Conservation (phyloP, 371 early-diverging fungal genomes). For the Chytridiales sp. region DNA sequence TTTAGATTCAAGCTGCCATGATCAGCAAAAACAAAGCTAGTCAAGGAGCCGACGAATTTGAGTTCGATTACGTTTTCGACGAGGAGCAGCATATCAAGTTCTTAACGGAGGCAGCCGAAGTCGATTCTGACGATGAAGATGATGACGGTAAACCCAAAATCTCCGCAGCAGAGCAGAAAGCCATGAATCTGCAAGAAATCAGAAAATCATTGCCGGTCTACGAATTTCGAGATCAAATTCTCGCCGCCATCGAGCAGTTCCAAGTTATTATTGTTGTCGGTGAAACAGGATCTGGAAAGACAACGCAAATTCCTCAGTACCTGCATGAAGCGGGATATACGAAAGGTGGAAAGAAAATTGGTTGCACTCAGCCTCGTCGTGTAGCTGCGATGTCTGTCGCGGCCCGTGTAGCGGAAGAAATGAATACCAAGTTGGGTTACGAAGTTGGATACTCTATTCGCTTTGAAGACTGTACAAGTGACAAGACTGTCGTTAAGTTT, state of each 20-base stretch:
- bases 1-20: constrained; percentile 41
- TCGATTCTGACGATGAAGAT: constrained; percentile 58
- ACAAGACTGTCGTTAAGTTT: constrained; percentile 93
- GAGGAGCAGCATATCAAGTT: constrained; percentile 90
- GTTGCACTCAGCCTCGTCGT: constrained; percentile 98
- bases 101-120: constrained; percentile 72
- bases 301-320: constrained; percentile 99
- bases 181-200: constrained; percentile 79
- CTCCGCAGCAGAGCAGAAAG: constrained; percentile 58
- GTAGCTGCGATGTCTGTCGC: constrained; percentile 99
- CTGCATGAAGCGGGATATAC: constrained; percentile 93
- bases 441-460: constrained; percentile 98
- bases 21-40: constrained; percentile 27
- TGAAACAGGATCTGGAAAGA: constrained; percentile 99
- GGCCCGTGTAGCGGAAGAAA: constrained; percentile 94
- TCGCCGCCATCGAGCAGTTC: constrained; percentile 80
- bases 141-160: constrained; percentile 57
- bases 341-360: constrained; percentile 83
- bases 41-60: constrained; percentile 41
- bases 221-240: constrained; percentile 74
- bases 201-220: constrained; percentile 92
- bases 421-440: constrained; percentile 87
- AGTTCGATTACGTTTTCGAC: constrained; percentile 94
- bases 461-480: constrained; percentile 96
- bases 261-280: constrained; percentile 94